These are phyloP conservation scores for Ocimum tenuiflorum DNA, from an alignment of 257 asterid genomes.

Conservation along the genomic window DNA sequence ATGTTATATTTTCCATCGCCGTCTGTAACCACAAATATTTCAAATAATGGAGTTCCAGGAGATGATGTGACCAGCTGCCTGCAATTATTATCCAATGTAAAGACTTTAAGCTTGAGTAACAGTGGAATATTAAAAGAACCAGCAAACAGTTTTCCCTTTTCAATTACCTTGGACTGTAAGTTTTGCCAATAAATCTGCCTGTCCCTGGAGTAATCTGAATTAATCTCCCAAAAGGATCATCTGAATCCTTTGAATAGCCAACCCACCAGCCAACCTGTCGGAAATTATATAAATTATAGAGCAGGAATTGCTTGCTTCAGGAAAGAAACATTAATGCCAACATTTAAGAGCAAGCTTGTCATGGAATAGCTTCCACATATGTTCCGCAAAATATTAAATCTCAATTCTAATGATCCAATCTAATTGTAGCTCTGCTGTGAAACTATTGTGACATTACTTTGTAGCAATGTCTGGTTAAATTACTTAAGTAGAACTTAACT, in stretches of 20 bases:
- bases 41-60: constrained; percentile 92
- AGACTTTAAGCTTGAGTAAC: constrained; percentile 10
- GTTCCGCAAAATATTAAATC: neutral
- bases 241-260: constrained; percentile 78
- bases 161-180: constrained; percentile 85
- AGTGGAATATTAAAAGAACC: neutral
- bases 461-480: neutral
- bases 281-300: constrained; percentile 9
- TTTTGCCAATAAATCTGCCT: constrained; percentile 82
- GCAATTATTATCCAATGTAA: constrained; percentile 33
- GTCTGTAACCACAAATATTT: constrained; percentile 81
- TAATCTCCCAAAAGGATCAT: constrained; percentile 89
- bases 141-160: neutral
- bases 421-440: neutral
- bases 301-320: neutral
- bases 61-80: constrained; percentile 82
- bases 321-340: neutral
- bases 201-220: constrained; percentile 74
- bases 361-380: constrained; percentile 6
- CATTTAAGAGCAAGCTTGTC: constrained; percentile 5
- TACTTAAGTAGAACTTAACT: neutral
- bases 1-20: constrained; percentile 49
- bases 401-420: neutral
- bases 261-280: constrained; percentile 99
- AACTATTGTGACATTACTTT: neutral